A percentile compares a stretch with the other conserved stretches of the same genome.
phyloP scores from a whole-genome alignment of 441 rosid genomes.

The Arabidopsis hybrid region DNA sequence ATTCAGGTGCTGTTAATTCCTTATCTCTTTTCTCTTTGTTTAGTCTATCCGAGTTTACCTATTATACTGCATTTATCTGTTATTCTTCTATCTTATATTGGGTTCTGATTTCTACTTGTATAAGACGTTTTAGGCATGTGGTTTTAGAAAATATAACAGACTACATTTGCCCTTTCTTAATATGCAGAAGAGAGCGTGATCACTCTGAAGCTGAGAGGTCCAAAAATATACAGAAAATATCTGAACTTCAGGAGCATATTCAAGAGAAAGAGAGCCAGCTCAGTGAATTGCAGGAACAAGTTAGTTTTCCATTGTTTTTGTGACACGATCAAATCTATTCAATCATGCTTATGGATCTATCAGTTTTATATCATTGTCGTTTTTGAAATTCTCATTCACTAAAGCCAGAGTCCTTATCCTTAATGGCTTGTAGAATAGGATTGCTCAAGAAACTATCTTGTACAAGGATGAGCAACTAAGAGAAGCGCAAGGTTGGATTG shows the following conservation, averaged over 20 bases:
- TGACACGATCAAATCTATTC: background rate
- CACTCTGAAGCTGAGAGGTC: slow-evolving; percentile 96
- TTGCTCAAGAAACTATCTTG: slow-evolving; percentile 82
- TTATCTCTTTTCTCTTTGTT: slow-evolving; percentile 3
- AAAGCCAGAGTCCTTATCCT: slow-evolving; percentile 11
- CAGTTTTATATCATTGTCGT: slow-evolving; percentile 10
- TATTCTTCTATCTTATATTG: background rate
- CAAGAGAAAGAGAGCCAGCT: slow-evolving; percentile 94
- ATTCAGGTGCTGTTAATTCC: slow-evolving; percentile 54
- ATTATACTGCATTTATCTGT: background rate
- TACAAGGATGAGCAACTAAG: slow-evolving; percentile 92
- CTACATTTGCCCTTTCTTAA: slow-evolving; percentile 13
- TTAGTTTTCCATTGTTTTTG: slow-evolving; percentile 40
- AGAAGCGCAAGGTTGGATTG: slow-evolving; percentile 80
- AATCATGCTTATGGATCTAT: slow-evolving; percentile 20
- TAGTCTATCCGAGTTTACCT: background rate
- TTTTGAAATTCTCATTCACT: slow-evolving; percentile 3
- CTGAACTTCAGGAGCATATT: slow-evolving; percentile 84
- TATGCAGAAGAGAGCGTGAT: slow-evolving; percentile 94
- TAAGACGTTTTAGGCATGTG: background rate
- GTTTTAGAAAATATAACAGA: background rate
- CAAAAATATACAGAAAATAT: slow-evolving; percentile 79
- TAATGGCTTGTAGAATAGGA: slow-evolving; percentile 80
- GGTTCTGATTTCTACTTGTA: background rate
- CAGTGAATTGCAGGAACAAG: slow-evolving; percentile 94